Percentiles rank a stretch among this genome's conserved stretches.
Conservation (phyloP, 139 green algal genomes). For the Picochlorum sp. region DNA sequence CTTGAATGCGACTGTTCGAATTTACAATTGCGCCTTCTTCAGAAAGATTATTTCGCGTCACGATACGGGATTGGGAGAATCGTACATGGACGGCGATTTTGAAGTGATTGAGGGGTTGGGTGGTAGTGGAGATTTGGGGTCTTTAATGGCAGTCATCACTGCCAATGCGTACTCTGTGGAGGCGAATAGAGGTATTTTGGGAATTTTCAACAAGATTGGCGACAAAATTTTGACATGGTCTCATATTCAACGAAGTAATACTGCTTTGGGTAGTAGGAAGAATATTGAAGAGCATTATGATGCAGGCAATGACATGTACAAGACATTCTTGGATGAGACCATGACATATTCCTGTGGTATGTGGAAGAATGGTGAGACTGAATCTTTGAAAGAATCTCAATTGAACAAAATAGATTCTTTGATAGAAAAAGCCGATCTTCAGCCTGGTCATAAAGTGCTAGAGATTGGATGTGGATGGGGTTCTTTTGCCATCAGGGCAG, state of each 20-base stretch:
- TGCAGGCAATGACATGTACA: slow-evolving; percentile 90
- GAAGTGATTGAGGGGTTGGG: slow-evolving; percentile 28
- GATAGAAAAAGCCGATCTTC: slow-evolving; percentile 49
- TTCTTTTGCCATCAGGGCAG: slow-evolving; percentile 78
- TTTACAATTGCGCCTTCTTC: slow-evolving; percentile 72
- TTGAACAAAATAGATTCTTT: slow-evolving; percentile 80
- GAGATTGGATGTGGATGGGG: slow-evolving; percentile 98
- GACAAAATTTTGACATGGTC: slow-evolving; percentile 62
- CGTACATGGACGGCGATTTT: slow-evolving; percentile 81
- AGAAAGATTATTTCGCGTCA: slow-evolving; percentile 58
- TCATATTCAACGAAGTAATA: slow-evolving; percentile 76
- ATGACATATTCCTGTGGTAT: slow-evolving; percentile 91
- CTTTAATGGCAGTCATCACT: slow-evolving; percentile 58
- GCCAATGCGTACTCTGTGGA: slow-evolving; percentile 52
- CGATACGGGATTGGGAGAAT: slow-evolving; percentile 84
- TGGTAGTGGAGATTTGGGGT: slow-evolving; percentile 43
- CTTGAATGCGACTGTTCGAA: slow-evolving; percentile 45
- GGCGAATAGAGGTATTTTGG: slow-evolving; percentile 48
- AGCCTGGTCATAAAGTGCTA: slow-evolving; percentile 64
- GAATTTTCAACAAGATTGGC: slow-evolving; percentile 69
- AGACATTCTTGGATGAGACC: slow-evolving; percentile 83
- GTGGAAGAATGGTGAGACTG: slow-evolving; percentile 8
- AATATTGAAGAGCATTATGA: slow-evolving; percentile 99
- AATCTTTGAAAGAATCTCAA: slow-evolving; percentile 41
- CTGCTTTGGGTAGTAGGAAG: slow-evolving; percentile 52